Evolutionary conservation across 2,329 filamentous ascomycete genomes (phyloP), one percentile per base, ranked within the genome.

Genomic region (Colletotrichum sp.): DNA sequence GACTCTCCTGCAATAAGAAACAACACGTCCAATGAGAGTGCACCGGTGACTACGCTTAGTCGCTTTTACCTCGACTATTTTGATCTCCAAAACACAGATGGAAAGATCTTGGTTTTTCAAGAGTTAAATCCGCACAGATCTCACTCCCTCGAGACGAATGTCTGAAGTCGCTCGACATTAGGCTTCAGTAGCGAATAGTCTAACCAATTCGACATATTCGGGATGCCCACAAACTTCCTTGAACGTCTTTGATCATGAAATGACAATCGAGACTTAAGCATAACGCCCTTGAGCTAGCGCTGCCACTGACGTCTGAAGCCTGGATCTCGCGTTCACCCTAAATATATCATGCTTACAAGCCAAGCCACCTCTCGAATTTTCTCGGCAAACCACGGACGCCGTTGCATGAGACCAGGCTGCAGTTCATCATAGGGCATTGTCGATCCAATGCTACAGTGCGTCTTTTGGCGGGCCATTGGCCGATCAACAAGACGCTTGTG

Each of bases 231-330:
- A 0, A n/a, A 12, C 18, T n/a, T 0, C 0, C n/a, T 51, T 51
- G 43, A 21, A 0, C 11, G 0, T 51, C 0, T 13, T 21, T 57
- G 1, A 2, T 0, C 8, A 16, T 0, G 1, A 0, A 12, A 4
- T 13, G 31, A 2, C 9, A 0, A 21, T n/a, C 29, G 7, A 3
- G 4, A 21, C 7, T 34, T 21, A 21, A 34, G n/a, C 29, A 31
- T 34, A 16, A 31, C n/a, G 0, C 57, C 57, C 57, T 0, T 59
- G 16, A 16, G 29, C 29, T 59, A 59, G 31, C 57, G 57, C 57
- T 59, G 0, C 57, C 57, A 2, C 57, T 59, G 57, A 16, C 57
- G 57, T 59, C 27, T 8, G 29, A 59, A 33, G 33, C 57, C 0
- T 59, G 29, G 29, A 33, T 59, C 31, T 27, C 29, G 0, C 57